phyloP scores from a whole-genome alignment of 1,139 yeast genomes.

The Yamadazyma pseudoaaseri region DNA sequence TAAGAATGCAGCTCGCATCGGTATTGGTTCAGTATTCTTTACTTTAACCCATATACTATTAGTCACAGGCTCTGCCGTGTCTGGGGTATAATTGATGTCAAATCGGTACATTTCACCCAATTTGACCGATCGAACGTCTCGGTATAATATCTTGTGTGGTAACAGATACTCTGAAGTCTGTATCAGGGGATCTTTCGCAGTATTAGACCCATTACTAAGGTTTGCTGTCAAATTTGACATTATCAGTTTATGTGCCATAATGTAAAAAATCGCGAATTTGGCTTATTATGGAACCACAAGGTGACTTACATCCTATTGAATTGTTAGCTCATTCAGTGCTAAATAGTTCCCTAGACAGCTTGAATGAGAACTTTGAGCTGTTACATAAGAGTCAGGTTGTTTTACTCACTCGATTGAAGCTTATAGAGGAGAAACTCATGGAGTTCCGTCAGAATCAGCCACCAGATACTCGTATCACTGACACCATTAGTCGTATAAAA shows the following conservation, averaged over 20 bases:
- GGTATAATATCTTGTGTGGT: conserved; percentile 27
- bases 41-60: conserved; percentile 58
- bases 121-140: conserved; percentile 32
- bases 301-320: conserved; percentile 16
- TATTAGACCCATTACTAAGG: background rate
- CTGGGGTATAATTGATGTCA: conserved; percentile 33
- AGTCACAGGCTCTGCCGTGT: conserved; percentile 17
- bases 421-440: conserved; percentile 37
- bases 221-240: conserved; percentile 8
- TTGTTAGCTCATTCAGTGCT: conserved; percentile 50
- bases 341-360: conserved; percentile 51
- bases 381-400: conserved; percentile 58
- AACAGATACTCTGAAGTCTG: too few species aligned
- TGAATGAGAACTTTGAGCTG: conserved; percentile 51
- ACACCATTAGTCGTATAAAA: too few species aligned
- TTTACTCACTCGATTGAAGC: conserved; percentile 46
- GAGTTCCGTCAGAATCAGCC: conserved; percentile 10
- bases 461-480: too few species aligned
- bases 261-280: background rate
- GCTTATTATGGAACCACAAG: background rate
- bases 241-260: conserved; percentile 2
- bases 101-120: conserved; percentile 41
- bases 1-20: conserved; percentile 82
- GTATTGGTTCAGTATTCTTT: conserved; percentile 69
- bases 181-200: background rate